Base-by-base conservation (phyloP, 495 filamentous ascomycete species). In the Xylaria scruposa region DNA sequence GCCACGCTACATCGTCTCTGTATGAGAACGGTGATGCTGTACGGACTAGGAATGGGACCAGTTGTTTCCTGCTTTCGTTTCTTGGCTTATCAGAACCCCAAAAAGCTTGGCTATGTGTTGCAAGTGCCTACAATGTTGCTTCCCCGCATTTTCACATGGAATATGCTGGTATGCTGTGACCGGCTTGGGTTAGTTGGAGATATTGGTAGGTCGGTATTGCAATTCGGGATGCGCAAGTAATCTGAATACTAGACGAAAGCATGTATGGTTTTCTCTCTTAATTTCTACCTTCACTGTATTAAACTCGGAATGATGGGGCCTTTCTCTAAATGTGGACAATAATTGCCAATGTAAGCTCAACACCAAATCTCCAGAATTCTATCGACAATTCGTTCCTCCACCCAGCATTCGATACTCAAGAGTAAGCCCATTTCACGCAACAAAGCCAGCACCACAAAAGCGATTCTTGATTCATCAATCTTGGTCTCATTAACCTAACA, bases 31-130 rank as follows among this genome's bases (percentile, higher is more conserved):
- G 56, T 26, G 19, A 9, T 33, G 31, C 38, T 5, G 0, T 9
- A 31, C 9, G 6, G 33, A n/a, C 8, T 17, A 7, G 59, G 60
- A 62, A 62, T 44, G 21, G 9, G 0, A 15, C 40, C 62, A 42
- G 62, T 49, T 65, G 42, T 65, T 65, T 60, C 38, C 3, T 44
- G 60, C n/a, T 40, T 63, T 63, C 38, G 2, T 19, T 46, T 42
- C 62, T 65, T 65, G 62, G 62, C 42, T 65, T 49, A n/a, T 33
- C 38, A 47, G 26, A 31, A 46, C 38, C 49, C 9, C 10, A 33
- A 33, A 47, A 64, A 9, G 40, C 62, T 49, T 65, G 62, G 42
- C 62, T 31, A 36, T 38, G 29, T 38, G n/a, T n/a, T n/a, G n/a
- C n/a, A n/a, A n/a, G n/a, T n/a, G n/a, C n/a, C n/a, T n/a, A n/a